These are phyloP conservation scores for Penicillium sp. DNA, from an alignment of 2,329 filamentous ascomycete genomes.

Conservation along the genomic window DNA sequence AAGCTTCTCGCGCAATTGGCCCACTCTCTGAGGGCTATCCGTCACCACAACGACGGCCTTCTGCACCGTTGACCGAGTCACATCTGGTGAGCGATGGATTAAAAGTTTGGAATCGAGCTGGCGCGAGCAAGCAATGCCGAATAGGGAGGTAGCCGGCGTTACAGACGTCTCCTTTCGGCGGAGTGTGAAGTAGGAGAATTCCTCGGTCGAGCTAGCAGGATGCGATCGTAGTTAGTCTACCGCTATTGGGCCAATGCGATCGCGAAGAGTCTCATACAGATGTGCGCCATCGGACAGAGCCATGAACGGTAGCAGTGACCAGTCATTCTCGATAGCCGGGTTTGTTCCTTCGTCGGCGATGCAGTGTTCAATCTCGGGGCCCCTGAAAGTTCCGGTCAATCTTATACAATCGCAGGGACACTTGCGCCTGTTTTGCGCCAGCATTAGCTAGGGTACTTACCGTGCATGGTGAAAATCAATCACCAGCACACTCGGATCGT, in stretches of 20 bases:
- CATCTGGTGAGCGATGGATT: conserved; percentile 73
- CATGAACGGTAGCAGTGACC: conserved; percentile 92
- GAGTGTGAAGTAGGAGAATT: conserved; percentile 98
- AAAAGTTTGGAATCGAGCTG: conserved; percentile 79
- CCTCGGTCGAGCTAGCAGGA: conserved; percentile 67
- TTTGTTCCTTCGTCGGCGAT: conserved; percentile 74
- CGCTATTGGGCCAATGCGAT: background rate
- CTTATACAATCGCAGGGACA: background rate
- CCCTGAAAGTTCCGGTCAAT: conserved; percentile 45
- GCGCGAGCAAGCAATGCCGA: conserved; percentile 91
- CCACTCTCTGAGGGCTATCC: conserved; percentile 84
- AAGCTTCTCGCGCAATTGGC: conserved; percentile 81
- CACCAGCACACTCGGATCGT: conserved; percentile 65
- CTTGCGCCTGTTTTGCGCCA: background rate
- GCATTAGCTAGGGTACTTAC: conserved; percentile 28
- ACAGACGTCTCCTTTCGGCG: conserved; percentile 50
- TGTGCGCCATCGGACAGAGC: conserved; percentile 93
- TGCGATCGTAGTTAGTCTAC: conserved; percentile 5
- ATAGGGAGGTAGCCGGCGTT: conserved; percentile 70
- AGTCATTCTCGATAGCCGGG: conserved; percentile 78
- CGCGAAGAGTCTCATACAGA: conserved; percentile 56
- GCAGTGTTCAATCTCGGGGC: conserved; percentile 91
- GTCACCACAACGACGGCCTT: conserved; percentile 96
- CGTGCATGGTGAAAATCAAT: conserved; percentile 78
- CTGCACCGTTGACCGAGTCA: conserved; percentile 95